Percentiles rank a stretch among this genome's conserved stretches.
Evolutionary conservation across 2,329 filamentous ascomycete genomes (phyloP).

Genomic region (Cadophora gregata): DNA sequence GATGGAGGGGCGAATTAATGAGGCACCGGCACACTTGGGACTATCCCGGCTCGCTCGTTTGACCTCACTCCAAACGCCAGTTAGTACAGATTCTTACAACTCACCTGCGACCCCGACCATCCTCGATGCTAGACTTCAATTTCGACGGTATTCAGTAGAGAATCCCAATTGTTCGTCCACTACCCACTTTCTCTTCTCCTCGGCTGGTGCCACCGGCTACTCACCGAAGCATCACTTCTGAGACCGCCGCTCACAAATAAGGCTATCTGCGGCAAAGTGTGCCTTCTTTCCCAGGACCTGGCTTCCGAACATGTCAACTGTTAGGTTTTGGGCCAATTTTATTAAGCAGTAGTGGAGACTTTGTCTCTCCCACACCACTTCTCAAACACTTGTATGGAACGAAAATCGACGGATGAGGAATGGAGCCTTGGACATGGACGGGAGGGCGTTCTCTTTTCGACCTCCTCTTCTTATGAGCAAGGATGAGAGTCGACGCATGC

Average conservation of each 20-base stretch:
- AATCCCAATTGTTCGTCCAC: background rate
- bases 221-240: constrained; percentile 22
- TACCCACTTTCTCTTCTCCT: constrained; percentile 8
- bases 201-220: constrained; percentile 23
- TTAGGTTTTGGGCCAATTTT: background rate
- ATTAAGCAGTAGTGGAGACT: constrained; percentile 15
- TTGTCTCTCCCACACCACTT: constrained; percentile 17
- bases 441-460: constrained; percentile 33
- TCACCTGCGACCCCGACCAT: background rate
- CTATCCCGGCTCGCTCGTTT: constrained; percentile 17
- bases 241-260: constrained; percentile 18
- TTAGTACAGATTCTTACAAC: background rate
- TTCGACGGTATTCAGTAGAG: background rate
- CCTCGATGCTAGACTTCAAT: background rate
- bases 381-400: constrained; percentile 9
- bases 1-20: background rate
- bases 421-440: constrained; percentile 21
- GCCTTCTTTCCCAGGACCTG: constrained; percentile 3
- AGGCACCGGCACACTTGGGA: constrained; percentile 6
- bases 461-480: constrained; percentile 28
- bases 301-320: constrained; percentile 13
- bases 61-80: constrained; percentile 12
- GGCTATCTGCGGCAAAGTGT: constrained; percentile 6
- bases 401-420: constrained; percentile 4
- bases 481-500: constrained; percentile 29